These are phyloP conservation scores for Aegilops umbellulata DNA, from an alignment of 176 grass and related monocot genomes.

Conservation along the genomic window DNA sequence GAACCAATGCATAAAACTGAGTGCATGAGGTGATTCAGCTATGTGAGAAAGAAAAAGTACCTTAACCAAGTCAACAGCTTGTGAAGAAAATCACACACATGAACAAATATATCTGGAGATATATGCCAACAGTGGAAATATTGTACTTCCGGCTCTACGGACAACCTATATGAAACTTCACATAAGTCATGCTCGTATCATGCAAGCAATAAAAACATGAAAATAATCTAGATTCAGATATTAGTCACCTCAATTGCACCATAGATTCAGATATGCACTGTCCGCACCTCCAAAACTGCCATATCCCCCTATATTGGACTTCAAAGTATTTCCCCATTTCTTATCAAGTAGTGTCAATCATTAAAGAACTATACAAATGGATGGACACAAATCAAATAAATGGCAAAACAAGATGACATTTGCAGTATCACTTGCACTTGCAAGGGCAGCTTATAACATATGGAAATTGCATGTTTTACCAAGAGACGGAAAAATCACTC, in stretches of 20 bases:
- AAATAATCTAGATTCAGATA: neutral
- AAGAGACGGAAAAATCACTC: no score
- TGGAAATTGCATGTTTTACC: neutral
- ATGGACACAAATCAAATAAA: conserved; percentile 11
- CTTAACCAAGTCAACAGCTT: conserved; percentile 88
- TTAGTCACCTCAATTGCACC: neutral
- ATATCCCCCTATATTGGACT: conserved; percentile 38
- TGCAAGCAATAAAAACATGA: conserved; percentile 12
- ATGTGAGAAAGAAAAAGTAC: conserved; percentile 31
- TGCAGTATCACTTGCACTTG: neutral
- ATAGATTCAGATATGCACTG: neutral
- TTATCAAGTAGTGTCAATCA: conserved; percentile 95
- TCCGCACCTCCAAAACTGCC: conserved; percentile 70
- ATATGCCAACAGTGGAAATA: conserved; percentile 70
- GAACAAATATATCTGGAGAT: conserved; percentile 71
- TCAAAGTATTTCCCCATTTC: conserved; percentile 79
- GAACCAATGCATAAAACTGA: neutral
- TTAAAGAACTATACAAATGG: conserved; percentile 77
- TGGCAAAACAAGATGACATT: neutral
- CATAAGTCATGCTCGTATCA: conserved; percentile 6
- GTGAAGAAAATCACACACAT: conserved; percentile 87
- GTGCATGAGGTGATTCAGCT: neutral
- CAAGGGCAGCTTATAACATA: neutral
- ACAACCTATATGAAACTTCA: conserved; percentile 64
- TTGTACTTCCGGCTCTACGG: conserved; percentile 82